Base-by-base conservation (phyloP, 768 basidiomycete genomes). In the Leccinellum luteum region DNA sequence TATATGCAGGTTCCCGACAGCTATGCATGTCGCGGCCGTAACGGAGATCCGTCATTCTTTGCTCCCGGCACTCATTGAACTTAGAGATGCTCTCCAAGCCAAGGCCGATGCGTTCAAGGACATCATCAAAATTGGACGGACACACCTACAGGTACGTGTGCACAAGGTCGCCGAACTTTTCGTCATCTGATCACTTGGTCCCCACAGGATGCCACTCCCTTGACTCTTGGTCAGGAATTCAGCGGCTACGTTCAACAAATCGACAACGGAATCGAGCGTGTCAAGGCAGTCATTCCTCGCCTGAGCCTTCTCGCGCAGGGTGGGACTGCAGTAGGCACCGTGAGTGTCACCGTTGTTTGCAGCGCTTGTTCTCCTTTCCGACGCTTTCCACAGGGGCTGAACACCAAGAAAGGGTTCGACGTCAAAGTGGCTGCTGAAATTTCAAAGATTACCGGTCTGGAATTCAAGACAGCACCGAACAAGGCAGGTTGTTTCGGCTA, bases 81-180 rank as follows among this genome's bases (percentile, higher is more conserved):
- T 99, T 38, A 87, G 87, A 50, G 87, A 90, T 71, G 94, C 91
- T 6, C 78, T 99, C 50, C 83, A 89, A 55, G 83, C 78, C 57
- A 99, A 98, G 78, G 77, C 87, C 13, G 85, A 88, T 64, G 81
- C 79, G 1, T 99, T 98, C 70, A 86, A 89, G 30, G 76, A 89
- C 68, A 98, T 99, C 67, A 93, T 98, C 74, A 99, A 99, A 75
- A 99, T 99, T 67, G 97, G 97, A 38, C 89, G 97, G 45, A 99
- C 97, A 5, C 97, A 99, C 75, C 76, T 99, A 58, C 92, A 94
- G 79, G 89, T 84, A 55, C 49, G 64, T 50, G 34, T 51, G 38
- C 48, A 13, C 27, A 27, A 38, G 48, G 1, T 19, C 32, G 10
- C 49, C 45, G 32, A 23, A 23, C 19, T 25, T n/a, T 27, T 52